A percentile compares a stretch with the other conserved stretches of the same genome.
These are phyloP conservation scores for Bonia amplexicaulis DNA, from an alignment of 176 grass and related monocot species.

Conservation along the genomic window DNA sequence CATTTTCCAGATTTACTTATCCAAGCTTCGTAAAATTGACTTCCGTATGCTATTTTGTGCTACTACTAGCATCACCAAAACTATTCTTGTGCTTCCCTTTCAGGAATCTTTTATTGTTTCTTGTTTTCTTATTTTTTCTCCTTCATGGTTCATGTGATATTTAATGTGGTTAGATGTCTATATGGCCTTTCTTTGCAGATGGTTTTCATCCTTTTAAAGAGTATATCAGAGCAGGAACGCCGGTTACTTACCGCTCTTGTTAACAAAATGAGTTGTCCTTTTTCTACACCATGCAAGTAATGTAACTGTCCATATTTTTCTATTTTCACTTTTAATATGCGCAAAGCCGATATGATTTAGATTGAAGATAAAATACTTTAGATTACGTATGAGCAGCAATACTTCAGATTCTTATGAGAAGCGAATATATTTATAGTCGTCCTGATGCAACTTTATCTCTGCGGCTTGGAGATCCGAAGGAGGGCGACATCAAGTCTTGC, in stretches of 20 bases:
- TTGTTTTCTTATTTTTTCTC: not conserved
- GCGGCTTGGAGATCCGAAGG: conserved; percentile 94
- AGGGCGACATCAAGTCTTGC: conserved; percentile 82
- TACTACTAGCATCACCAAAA: not conserved
- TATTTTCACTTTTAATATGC: not conserved
- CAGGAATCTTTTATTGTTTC: conserved; percentile 11
- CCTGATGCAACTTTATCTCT: conserved; percentile 16
- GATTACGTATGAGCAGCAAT: not conserved
- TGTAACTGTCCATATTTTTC: not conserved
- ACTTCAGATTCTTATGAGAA: not conserved
- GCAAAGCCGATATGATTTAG: not conserved
- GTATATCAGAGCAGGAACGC: conserved; percentile 92
- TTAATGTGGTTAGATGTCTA: not conserved
- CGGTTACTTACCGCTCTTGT: conserved; percentile 89
- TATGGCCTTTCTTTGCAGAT: conserved; percentile 49
- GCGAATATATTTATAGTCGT: not conserved
- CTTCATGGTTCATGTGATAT: not conserved
- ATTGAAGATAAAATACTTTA: not conserved
- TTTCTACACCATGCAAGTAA: not conserved
- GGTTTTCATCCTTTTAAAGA: conserved; percentile 75
- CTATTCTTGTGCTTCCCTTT: not conserved
- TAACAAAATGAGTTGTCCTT: conserved; percentile 71
- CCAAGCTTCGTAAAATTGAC: not conserved
- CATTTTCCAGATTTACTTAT: conserved; percentile 1
- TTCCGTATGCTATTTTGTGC: not conserved